Percentiles rank a stretch among this genome's conserved stretches.
Conservation (phyloP, 2,329 filamentous ascomycete genomes). For the Mollisia scopiformis region DNA sequence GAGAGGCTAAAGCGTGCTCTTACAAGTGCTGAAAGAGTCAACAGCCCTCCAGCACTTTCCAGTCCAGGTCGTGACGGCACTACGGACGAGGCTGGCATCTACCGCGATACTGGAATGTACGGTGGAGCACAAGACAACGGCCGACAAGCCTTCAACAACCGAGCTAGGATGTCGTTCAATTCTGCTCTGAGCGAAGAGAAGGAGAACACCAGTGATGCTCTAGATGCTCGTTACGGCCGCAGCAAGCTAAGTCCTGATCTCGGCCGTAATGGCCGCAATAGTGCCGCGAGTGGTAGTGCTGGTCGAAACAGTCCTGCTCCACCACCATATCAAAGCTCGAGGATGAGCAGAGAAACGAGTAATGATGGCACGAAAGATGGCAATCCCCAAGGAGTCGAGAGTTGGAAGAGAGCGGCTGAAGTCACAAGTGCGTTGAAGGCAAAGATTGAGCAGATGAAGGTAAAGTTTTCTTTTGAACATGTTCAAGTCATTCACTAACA, state of each 20-base stretch:
- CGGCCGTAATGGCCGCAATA: slow-evolving; percentile 33
- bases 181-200: slow-evolving; percentile 75
- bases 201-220: slow-evolving; percentile 63
- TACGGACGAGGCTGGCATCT: slow-evolving; percentile 63
- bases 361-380: slow-evolving; percentile 34
- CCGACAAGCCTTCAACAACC: slow-evolving; percentile 27
- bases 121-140: slow-evolving; percentile 28
- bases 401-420: slow-evolving; percentile 95
- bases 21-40: slow-evolving; percentile 59
- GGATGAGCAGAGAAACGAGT: slow-evolving; percentile 37
- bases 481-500: slow-evolving; percentile 7
- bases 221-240: slow-evolving; percentile 31
- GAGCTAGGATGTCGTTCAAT: slow-evolving; percentile 55
- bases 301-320: slow-evolving; percentile 36
- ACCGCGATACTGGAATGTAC: slow-evolving; percentile 50
- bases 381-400: slow-evolving; percentile 70
- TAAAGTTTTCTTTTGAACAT: slow-evolving; percentile 36
- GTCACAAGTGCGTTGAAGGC: slow-evolving; percentile 97
- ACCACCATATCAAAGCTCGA: slow-evolving; percentile 24
- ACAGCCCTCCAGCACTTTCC: slow-evolving; percentile 37
- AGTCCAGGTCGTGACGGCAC: slow-evolving; percentile 49
- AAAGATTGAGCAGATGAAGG: slow-evolving; percentile 98
- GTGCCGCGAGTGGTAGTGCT: slow-evolving; percentile 35
- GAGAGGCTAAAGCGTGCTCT: slow-evolving; percentile 91
- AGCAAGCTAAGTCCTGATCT: slow-evolving; percentile 37